Percentiles rank a stretch among this genome's conserved stretches.
phyloP scores from a whole-genome alignment of 2,329 filamentous ascomycete species.

The Colletotrichum godetiae region DNA sequence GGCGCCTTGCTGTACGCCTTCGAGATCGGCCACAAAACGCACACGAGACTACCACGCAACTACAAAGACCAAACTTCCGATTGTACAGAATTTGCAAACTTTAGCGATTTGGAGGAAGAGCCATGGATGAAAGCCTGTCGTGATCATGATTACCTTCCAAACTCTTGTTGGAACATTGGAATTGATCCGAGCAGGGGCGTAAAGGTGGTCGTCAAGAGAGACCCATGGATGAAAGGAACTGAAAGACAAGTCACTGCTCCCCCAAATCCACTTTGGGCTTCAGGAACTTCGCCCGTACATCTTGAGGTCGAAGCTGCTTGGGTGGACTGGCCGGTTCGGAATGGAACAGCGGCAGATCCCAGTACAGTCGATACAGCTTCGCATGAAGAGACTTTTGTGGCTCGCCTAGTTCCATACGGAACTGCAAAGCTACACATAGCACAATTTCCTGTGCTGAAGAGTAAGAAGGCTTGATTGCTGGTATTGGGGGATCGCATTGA shows the following conservation, averaged over 20 bases:
- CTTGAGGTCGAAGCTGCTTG: conserved; percentile 44
- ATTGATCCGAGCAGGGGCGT: conserved; percentile 38
- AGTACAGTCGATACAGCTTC: conserved; percentile 44
- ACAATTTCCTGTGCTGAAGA: conserved; percentile 47
- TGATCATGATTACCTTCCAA: conserved; percentile 47
- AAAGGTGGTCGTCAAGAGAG: conserved; percentile 10
- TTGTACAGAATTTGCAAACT: conserved; percentile 41
- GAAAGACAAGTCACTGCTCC: conserved; percentile 41
- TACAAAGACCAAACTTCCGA: conserved; percentile 36
- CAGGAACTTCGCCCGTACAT: conserved; percentile 46
- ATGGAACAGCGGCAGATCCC: conserved; percentile 19
- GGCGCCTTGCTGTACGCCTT: conserved; percentile 57
- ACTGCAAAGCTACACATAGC: conserved; percentile 59
- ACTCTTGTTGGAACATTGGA: conserved; percentile 46
- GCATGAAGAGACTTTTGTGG: conserved; percentile 28
- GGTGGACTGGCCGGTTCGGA: conserved; percentile 9
- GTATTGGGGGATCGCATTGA: not conserved
- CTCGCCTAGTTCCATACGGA: conserved; percentile 54
- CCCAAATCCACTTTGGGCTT: conserved; percentile 44
- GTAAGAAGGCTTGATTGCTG: not conserved
- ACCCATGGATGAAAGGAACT: conserved; percentile 36
- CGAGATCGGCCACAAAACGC: conserved; percentile 45
- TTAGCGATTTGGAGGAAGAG: conserved; percentile 30
- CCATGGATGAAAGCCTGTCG: conserved; percentile 38
- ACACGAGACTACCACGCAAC: not conserved